phyloP scores from a whole-genome alignment of 306 rosid species.

The Hippophae rhamnoides region DNA sequence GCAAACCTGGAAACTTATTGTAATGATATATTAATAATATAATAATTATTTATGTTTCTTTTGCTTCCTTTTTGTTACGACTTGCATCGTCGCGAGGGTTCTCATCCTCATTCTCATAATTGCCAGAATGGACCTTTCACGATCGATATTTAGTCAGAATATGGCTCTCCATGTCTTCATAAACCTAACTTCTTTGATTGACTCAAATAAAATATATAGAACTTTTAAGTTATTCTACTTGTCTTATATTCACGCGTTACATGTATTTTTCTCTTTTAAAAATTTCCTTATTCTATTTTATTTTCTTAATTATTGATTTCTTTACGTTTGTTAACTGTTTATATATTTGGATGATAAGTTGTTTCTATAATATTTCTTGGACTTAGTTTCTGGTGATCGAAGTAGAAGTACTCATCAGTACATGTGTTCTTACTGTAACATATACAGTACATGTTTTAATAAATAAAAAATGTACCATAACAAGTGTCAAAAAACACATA shows the following conservation, averaged over 20 bases:
- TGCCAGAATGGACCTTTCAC: not conserved
- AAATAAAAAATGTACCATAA: too few relatives aligned
- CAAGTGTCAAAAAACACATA: too few relatives aligned
- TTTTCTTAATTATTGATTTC: too few relatives aligned
- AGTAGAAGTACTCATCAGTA: too few relatives aligned
- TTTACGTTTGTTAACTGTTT: too few relatives aligned
- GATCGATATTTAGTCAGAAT: not conserved
- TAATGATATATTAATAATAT: not conserved
- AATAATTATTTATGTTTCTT: not conserved
- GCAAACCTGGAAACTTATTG: slow-evolving; percentile 5
- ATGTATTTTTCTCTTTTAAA: not conserved
- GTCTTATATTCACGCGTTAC: not conserved
- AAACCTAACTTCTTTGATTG: not conserved
- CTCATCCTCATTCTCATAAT: not conserved
- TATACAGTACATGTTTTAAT: too few relatives aligned
- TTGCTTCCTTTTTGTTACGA: not conserved
- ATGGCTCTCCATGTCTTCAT: not conserved
- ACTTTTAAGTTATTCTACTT: not conserved
- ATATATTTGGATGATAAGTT: too few relatives aligned
- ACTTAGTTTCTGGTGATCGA: too few relatives aligned
- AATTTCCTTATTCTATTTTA: too few relatives aligned
- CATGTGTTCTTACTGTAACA: too few relatives aligned
- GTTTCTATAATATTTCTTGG: too few relatives aligned
- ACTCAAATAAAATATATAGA: not conserved
- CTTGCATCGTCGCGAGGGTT: slow-evolving; percentile 10